A percentile compares a stretch with the other conserved stretches of the same genome.
These are phyloP conservation scores for Rhododendron vialii DNA, from an alignment of 148 eudicot genomes.

Conservation along the genomic window DNA sequence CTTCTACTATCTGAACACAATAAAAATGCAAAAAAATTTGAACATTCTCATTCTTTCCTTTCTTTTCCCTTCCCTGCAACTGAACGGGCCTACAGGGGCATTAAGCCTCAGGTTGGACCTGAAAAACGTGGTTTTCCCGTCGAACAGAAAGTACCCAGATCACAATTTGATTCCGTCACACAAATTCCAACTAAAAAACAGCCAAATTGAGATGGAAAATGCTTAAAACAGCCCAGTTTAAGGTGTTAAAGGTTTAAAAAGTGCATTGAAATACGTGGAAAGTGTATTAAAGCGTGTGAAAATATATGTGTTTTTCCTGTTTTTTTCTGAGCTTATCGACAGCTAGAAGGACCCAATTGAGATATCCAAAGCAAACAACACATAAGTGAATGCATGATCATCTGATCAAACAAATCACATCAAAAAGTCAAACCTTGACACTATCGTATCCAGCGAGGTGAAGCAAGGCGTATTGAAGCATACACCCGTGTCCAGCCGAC, in stretches of 20 bases:
- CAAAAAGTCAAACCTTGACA: constrained; percentile 40
- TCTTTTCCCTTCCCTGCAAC: too few relatives aligned
- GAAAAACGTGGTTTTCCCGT: background rate
- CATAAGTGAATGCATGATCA: background rate
- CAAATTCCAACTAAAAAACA: background rate
- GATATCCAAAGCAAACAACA: constrained; percentile 1
- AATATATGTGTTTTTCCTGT: too few relatives aligned
- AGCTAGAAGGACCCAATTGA: background rate
- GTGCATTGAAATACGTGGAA: too few relatives aligned
- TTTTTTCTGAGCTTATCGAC: too few relatives aligned
- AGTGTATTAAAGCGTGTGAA: too few relatives aligned
- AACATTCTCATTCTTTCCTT: too few relatives aligned
- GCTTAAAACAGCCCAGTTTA: too few relatives aligned
- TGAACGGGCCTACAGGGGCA: background rate
- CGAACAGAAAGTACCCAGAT: constrained; percentile 1
- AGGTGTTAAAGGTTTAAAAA: too few relatives aligned
- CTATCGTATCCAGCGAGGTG: constrained; percentile 93
- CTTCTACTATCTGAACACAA: too few relatives aligned
- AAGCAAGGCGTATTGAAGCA: constrained; percentile 95
- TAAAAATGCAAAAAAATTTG: too few relatives aligned
- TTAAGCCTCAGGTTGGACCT: background rate
- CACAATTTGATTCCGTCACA: background rate
- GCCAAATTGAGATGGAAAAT: too few relatives aligned
- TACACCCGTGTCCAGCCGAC: constrained; percentile 95
- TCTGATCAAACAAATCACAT: background rate